Evolutionary conservation across 345 rosid species (phyloP).

Genomic region (Geranium rotundifolium): DNA sequence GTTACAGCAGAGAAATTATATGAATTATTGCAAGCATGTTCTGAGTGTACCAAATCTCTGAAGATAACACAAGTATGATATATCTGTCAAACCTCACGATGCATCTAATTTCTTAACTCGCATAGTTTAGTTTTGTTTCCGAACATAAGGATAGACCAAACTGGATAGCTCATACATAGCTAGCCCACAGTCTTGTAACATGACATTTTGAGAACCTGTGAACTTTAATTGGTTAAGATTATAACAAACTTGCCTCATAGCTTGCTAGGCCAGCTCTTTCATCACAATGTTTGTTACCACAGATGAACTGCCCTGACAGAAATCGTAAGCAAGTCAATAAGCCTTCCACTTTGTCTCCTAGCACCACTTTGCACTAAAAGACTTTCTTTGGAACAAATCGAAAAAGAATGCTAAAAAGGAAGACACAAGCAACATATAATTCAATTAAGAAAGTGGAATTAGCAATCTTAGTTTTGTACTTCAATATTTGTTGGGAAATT

Average conservation of each 20-base stretch:
- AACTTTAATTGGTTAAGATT: slow-evolving; percentile 3
- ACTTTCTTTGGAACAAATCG: no score
- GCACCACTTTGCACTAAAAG: no score
- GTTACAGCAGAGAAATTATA: background rate
- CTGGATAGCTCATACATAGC: background rate
- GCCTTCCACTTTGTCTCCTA: no score
- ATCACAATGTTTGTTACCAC: slow-evolving; percentile 92
- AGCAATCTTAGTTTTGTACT: no score
- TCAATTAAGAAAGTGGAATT: no score
- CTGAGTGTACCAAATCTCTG: background rate
- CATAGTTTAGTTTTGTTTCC: no score
- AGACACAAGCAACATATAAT: no score
- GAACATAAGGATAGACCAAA: background rate
- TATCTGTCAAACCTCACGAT: no score
- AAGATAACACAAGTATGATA: no score
- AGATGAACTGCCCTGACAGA: slow-evolving; percentile 87
- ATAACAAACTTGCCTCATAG: slow-evolving; percentile 61
- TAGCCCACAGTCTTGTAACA: background rate
- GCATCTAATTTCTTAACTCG: no score
- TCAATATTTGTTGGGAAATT: no score
- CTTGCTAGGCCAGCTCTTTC: slow-evolving; percentile 58
- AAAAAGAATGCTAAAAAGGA: no score
- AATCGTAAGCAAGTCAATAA: background rate
- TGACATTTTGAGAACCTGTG: background rate
- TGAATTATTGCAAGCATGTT: background rate